These are phyloP conservation scores for Exophiala sp. DNA, from an alignment of 2,329 filamentous ascomycete genomes.

Conservation along the genomic window DNA sequence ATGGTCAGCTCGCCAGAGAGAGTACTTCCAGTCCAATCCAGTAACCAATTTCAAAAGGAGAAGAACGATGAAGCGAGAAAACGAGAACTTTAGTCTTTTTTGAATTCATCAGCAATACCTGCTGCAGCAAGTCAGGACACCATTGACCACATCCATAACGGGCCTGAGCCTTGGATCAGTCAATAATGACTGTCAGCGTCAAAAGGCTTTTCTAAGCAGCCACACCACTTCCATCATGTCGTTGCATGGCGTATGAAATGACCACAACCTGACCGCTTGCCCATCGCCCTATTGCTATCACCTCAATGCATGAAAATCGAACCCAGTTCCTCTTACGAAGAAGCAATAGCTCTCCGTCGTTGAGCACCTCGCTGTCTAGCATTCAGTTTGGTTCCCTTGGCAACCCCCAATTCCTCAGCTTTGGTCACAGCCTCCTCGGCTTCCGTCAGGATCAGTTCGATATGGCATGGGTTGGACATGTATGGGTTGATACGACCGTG, in stretches of 20 bases:
- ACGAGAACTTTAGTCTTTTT: not conserved
- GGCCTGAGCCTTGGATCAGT: not conserved
- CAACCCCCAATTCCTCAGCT: constrained; percentile 58
- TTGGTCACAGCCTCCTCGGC: constrained; percentile 94
- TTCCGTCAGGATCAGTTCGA: constrained; percentile 99
- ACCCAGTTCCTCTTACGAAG: constrained; percentile 23
- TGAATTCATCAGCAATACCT: not conserved
- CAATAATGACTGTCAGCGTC: not conserved
- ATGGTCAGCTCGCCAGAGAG: too few species aligned
- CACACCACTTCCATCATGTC: not conserved
- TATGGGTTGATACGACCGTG: constrained; percentile 99
- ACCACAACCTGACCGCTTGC: not conserved
- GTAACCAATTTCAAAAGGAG: not conserved
- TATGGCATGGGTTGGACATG: constrained; percentile 99
- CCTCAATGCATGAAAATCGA: constrained; percentile 3
- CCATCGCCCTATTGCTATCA: not conserved
- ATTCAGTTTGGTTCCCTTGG: constrained; percentile 64
- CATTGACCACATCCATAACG: not conserved
- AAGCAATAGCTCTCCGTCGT: constrained; percentile 56
- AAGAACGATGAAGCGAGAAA: not conserved
- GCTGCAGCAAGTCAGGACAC: constrained; percentile 1
- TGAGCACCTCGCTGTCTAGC: constrained; percentile 82
- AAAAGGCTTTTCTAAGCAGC: not conserved
- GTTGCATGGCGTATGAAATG: not conserved
- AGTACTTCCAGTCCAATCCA: too few species aligned